phyloP scores from a whole-genome alignment of 2,329 filamentous ascomycete genomes.

The Penicillium decumbens region DNA sequence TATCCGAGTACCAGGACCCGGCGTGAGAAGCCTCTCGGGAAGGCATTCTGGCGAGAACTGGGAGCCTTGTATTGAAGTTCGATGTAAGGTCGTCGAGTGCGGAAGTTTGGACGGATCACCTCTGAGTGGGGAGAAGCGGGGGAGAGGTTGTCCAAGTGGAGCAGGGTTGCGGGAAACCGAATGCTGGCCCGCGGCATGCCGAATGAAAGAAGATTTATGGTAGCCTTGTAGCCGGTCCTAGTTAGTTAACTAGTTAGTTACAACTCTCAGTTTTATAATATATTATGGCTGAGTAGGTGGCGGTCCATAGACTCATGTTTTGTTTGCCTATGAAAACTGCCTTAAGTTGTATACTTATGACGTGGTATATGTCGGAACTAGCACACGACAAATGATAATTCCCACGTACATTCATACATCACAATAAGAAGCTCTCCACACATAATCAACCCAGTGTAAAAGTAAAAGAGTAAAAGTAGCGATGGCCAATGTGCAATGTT shows the following conservation, averaged over 20 bases:
- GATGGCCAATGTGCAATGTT: no score
- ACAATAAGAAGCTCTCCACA: no score
- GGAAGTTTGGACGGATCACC: constrained; percentile 4
- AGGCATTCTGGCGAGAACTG: constrained; percentile 28
- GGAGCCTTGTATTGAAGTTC: background rate
- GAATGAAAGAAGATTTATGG: background rate
- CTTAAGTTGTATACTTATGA: background rate
- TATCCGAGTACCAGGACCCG: constrained; percentile 76
- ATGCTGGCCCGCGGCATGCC: constrained; percentile 2
- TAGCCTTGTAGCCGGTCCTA: background rate
- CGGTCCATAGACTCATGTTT: background rate
- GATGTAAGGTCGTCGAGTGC: constrained; percentile 1
- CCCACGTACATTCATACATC: no score
- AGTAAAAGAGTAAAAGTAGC: no score
- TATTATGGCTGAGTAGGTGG: background rate
- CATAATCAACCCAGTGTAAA: no score
- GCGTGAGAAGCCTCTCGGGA: constrained; percentile 66
- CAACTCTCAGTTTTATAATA: background rate
- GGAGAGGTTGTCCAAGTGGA: constrained; percentile 27
- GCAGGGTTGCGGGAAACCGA: constrained; percentile 15
- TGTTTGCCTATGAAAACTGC: background rate
- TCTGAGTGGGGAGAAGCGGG: constrained; percentile 25
- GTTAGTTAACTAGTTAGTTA: no score
- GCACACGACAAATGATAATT: no score
- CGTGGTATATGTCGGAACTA: background rate